Conservation (phyloP, 169 alveolate genomes). For the Cryptosporidium canis region DNA sequence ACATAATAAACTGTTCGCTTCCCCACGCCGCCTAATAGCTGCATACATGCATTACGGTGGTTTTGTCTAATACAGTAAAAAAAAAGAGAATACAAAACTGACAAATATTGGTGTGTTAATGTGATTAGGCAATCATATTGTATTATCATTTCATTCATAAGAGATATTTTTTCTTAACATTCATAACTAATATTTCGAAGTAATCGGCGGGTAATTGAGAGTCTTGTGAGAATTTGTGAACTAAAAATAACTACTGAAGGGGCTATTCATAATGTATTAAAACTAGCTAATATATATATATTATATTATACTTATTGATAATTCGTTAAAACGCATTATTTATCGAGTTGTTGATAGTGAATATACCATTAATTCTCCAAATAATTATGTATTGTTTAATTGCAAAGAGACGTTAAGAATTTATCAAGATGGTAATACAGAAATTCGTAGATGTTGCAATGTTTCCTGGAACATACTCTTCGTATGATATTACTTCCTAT, state of each 20-base stretch:
- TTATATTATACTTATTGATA: not conserved
- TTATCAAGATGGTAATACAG: slow-evolving; percentile 44
- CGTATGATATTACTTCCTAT: slow-evolving; percentile 76
- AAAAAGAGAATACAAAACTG: not conserved
- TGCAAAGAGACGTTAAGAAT: not conserved
- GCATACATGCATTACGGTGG: slow-evolving; percentile 33
- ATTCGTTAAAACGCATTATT: not conserved
- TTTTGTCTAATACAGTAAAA: not conserved
- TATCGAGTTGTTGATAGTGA: not conserved
- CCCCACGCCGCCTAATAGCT: slow-evolving; percentile 56
- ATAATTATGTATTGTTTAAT: not conserved
- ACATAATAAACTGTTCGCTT: not conserved
- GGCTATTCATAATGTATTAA: not conserved
- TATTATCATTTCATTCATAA: not conserved
- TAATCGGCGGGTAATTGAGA: not conserved
- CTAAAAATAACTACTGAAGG: not conserved
- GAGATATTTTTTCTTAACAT: not conserved
- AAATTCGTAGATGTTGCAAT: slow-evolving; percentile 76
- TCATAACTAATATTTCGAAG: not conserved
- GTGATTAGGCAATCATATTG: not conserved
- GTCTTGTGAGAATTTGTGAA: not conserved
- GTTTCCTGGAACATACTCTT: slow-evolving; percentile 80
- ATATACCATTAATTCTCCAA: not conserved
- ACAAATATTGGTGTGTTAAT: not conserved
- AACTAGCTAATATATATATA: not conserved